A percentile compares a stretch with the other conserved stretches of the same genome.
Conservation (phyloP, 2,329 filamentous ascomycete genomes). For the Talaromyces pinophilus region DNA sequence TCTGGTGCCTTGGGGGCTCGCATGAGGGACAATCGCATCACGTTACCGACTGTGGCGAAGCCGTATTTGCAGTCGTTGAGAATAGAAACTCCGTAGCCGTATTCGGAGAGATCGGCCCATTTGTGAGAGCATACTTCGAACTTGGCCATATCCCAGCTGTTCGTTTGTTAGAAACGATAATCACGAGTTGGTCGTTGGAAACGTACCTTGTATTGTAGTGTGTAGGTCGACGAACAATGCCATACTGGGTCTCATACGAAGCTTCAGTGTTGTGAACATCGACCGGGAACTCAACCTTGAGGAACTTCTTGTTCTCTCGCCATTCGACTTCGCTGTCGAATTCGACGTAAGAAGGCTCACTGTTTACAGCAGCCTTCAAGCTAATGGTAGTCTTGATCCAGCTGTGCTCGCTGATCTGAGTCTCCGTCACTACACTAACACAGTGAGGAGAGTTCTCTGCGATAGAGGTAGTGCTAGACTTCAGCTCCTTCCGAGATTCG, state of each 20-base stretch:
- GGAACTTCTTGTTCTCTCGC: constrained; percentile 95
- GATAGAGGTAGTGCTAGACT: constrained; percentile 68
- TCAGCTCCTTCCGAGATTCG: constrained; percentile 76
- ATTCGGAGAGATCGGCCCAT: constrained; percentile 86
- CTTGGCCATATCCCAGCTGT: constrained; percentile 91
- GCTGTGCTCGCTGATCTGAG: constrained; percentile 82
- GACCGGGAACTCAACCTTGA: constrained; percentile 98
- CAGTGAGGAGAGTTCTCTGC: constrained; percentile 70
- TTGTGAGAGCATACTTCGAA: constrained; percentile 97
- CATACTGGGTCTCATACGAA: constrained; percentile 92
- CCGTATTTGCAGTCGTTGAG: constrained; percentile 96
- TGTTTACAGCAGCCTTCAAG: constrained; percentile 67
- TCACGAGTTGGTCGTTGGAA: background rate
- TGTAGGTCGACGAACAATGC: constrained; percentile 82
- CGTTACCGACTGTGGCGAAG: constrained; percentile 82
- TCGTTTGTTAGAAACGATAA: constrained; percentile 21
- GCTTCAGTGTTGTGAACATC: constrained; percentile 88
- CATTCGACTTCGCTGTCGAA: constrained; percentile 88
- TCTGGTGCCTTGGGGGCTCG: constrained; percentile 91
- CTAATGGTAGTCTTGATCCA: constrained; percentile 85
- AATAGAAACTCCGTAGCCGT: constrained; percentile 86
- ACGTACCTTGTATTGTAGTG: constrained; percentile 88
- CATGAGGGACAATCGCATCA: constrained; percentile 86
- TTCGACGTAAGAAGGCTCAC: constrained; percentile 70
- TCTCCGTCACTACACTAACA: constrained; percentile 80